Evolutionary conservation across 2,329 filamentous ascomycete genomes (phyloP).

Genomic region (Neophaeococcomyces mojaviensis): DNA sequence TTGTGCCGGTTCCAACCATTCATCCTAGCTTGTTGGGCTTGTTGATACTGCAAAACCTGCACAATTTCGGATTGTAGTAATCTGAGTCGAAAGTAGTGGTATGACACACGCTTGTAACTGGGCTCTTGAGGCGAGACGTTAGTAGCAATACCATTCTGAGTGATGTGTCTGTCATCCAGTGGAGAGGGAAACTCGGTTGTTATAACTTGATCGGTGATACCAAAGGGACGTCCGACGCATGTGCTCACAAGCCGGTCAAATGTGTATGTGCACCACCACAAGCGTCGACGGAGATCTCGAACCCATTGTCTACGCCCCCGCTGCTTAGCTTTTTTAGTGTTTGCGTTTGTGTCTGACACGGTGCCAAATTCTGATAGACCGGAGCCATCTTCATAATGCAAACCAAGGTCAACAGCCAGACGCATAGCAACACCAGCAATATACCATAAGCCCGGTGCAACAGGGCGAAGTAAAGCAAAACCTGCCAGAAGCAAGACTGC

Average conservation of each 20-base stretch:
- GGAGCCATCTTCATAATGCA: slow-evolving; percentile 85
- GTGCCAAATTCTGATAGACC: slow-evolving; percentile 43
- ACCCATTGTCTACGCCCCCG: slow-evolving; percentile 70
- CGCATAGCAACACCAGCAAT: slow-evolving; percentile 91
- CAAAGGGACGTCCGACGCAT: slow-evolving; percentile 86
- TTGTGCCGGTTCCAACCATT: slow-evolving; percentile 58
- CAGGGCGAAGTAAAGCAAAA: slow-evolving; percentile 82
- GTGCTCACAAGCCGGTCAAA: slow-evolving; percentile 91
- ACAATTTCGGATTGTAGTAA: slow-evolving; percentile 90
- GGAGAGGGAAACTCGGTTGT: slow-evolving; percentile 90
- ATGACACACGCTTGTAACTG: slow-evolving; percentile 82
- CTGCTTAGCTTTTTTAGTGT: slow-evolving; percentile 39
- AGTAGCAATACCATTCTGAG: slow-evolving; percentile 58
- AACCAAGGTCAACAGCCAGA: slow-evolving; percentile 79
- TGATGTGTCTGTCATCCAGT: slow-evolving; percentile 83
- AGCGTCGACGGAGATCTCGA: slow-evolving; percentile 72
- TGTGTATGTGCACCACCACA: slow-evolving; percentile 98
- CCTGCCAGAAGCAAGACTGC: slow-evolving; percentile 85
- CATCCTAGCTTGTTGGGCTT: slow-evolving; percentile 69
- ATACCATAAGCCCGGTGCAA: slow-evolving; percentile 93
- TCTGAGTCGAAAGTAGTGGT: slow-evolving; percentile 85
- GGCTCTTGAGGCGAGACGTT: slow-evolving; percentile 52
- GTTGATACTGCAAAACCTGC: slow-evolving; percentile 86
- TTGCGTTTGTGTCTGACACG: slow-evolving; percentile 9
- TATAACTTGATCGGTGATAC: slow-evolving; percentile 91